Evolutionary conservation across 1,139 yeast species (phyloP).

Genomic region (Geotrichum citri-aurantii): DNA sequence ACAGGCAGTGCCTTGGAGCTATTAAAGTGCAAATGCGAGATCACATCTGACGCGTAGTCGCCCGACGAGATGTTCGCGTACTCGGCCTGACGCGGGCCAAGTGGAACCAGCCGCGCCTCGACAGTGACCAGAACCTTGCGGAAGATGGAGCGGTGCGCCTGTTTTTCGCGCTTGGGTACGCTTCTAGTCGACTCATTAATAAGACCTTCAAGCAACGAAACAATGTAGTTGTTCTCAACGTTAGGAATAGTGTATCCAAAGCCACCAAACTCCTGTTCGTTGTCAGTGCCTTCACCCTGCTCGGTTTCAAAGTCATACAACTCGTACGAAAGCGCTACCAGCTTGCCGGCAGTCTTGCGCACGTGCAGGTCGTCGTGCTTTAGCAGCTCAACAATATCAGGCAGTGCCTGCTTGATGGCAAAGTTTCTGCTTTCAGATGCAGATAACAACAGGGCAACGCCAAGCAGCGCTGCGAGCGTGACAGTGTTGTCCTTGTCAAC

Average conservation of each 20-base stretch:
- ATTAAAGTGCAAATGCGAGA: conserved; percentile 53
- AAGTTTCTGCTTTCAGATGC: conserved; percentile 22
- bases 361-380: conserved; percentile 26
- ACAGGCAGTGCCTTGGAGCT: conserved; percentile 55
- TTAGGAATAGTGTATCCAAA: conserved; percentile 45
- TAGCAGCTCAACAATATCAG: conserved; percentile 30
- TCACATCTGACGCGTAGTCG: conserved; percentile 24
- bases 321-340: conserved; percentile 60
- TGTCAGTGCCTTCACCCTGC: conserved; percentile 36
- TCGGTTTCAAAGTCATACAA: conserved; percentile 44
- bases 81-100: conserved; percentile 13
- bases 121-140: conserved; percentile 51
- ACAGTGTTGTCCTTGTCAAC: conserved; percentile 27
- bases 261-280: conserved; percentile 35
- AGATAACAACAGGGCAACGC: conserved; percentile 30
- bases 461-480: conserved; percentile 33
- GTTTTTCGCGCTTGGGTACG: conserved; percentile 46
- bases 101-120: conserved; percentile 13
- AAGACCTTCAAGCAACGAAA: conserved; percentile 43
- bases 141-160: conserved; percentile 55
- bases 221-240: conserved; percentile 51
- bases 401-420: conserved; percentile 30
- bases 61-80: neutral
- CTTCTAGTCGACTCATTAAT: conserved; percentile 41
- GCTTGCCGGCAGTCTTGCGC: conserved; percentile 49